Percentiles rank a stretch among this genome's conserved stretches.
These are phyloP conservation scores for Kregervanrija fluxuum DNA, from an alignment of 805 yeast species.

Conservation along the genomic window DNA sequence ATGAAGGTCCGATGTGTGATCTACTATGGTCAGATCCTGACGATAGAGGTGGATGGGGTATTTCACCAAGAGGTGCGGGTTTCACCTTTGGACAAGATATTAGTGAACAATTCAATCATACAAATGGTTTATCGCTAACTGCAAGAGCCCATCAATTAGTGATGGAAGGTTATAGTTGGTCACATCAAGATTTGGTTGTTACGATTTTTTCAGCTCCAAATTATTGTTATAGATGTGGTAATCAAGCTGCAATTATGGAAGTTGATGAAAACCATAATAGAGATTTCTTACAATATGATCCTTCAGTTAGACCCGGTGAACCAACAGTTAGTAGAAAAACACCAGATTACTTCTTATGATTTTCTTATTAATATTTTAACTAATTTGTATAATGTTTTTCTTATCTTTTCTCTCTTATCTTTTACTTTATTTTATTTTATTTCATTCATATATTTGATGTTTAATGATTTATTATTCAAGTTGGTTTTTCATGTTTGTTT, in stretches of 20 bases:
- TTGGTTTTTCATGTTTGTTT: conserved; percentile 1
- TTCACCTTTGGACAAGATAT: conserved; percentile 96
- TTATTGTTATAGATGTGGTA: conserved; percentile 96
- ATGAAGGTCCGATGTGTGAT: conserved; percentile 97
- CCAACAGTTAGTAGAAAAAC: conserved; percentile 96
- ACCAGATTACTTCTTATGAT: conserved; percentile 87
- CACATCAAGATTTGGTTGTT: conserved; percentile 89
- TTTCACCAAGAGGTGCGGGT: conserved; percentile 97
- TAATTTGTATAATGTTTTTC: neutral
- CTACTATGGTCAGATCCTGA: conserved; percentile 96
- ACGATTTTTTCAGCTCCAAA: conserved; percentile 95
- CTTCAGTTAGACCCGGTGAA: conserved; percentile 94
- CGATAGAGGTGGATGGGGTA: conserved; percentile 97
- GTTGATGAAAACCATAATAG: conserved; percentile 90
- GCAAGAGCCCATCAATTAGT: conserved; percentile 96
- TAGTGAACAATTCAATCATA: conserved; percentile 87
- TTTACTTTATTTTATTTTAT: neutral
- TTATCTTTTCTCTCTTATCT: neutral
- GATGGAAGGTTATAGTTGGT: conserved; percentile 97
- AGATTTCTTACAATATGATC: conserved; percentile 92
- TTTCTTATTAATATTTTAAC: neutral
- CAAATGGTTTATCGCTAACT: conserved; percentile 73
- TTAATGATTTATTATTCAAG: neutral
- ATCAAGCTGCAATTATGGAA: conserved; percentile 97
- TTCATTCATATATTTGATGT: conserved; percentile 1